These are phyloP conservation scores for Apiotrichum laibachii DNA, from an alignment of 1,284 basidiomycete genomes.

Conservation along the genomic window DNA sequence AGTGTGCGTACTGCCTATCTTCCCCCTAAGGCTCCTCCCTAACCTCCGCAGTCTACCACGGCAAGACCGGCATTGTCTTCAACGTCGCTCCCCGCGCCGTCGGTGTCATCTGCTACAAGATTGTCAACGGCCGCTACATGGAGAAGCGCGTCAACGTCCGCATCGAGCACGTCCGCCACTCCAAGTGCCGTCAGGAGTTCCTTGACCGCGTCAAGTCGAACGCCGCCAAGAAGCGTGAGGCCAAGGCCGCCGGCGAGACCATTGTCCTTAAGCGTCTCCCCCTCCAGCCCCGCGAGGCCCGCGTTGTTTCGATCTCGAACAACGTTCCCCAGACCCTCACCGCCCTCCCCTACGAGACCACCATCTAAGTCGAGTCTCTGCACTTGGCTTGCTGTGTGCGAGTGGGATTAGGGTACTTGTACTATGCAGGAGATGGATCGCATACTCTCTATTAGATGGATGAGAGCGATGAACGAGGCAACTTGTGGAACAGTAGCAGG, in stretches of 20 bases:
- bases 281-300: slow-evolving; percentile 75
- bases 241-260: slow-evolving; percentile 87
- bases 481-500: too few species aligned
- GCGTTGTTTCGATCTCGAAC: slow-evolving; percentile 67
- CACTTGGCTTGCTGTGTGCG: slow-evolving; percentile 5
- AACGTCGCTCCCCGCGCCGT: slow-evolving; percentile 94
- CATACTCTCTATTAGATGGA: slow-evolving; percentile 16
- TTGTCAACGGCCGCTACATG: slow-evolving; percentile 97
- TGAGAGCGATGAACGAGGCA: neutral
- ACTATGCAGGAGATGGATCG: slow-evolving; percentile 47
- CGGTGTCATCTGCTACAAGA: slow-evolving; percentile 97
- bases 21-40: neutral
- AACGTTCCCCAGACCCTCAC: slow-evolving; percentile 92
- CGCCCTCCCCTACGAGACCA: slow-evolving; percentile 68
- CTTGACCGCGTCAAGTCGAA: slow-evolving; percentile 93
- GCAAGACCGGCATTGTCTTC: slow-evolving; percentile 89
- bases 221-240: slow-evolving; percentile 76
- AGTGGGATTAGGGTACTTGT: slow-evolving; percentile 34
- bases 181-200: slow-evolving; percentile 98
- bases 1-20: slow-evolving; percentile 56
- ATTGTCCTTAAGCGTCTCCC: slow-evolving; percentile 84
- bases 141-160: slow-evolving; percentile 99
- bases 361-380: slow-evolving; percentile 42
- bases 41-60: slow-evolving; percentile 50
- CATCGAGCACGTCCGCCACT: slow-evolving; percentile 96